A percentile compares a stretch with the other conserved stretches of the same genome.
Conservation (phyloP, 345 rosid genomes). For the Eucalyptus globulus region DNA sequence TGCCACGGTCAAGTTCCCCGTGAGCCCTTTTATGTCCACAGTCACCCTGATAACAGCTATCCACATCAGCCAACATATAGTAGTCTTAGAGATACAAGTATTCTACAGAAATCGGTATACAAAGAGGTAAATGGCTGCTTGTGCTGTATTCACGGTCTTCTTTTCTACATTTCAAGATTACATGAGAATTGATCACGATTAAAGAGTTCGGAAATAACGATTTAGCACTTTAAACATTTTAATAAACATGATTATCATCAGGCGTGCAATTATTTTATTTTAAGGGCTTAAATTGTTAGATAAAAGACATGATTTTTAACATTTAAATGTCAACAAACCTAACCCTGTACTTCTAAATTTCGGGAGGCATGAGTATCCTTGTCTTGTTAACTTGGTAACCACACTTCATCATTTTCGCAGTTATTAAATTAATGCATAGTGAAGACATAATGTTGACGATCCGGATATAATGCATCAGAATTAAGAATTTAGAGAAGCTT, state of each 20-base stretch:
- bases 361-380: background rate
- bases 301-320: background rate
- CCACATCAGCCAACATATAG: background rate
- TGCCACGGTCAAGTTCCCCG: background rate
- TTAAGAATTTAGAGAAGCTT: too few relatives aligned
- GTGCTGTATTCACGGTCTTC: background rate
- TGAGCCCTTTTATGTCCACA: background rate
- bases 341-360: background rate
- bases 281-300: background rate
- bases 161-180: background rate
- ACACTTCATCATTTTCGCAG: too few relatives aligned
- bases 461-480: too few relatives aligned
- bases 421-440: too few relatives aligned
- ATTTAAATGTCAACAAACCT: background rate
- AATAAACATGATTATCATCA: background rate
- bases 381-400: background rate
- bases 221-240: background rate
- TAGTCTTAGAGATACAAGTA: background rate
- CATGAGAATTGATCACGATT: background rate
- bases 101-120: background rate
- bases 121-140: background rate
- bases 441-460: too few relatives aligned
- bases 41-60: background rate
- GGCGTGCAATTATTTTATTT: background rate
- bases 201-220: background rate